These are phyloP conservation scores for Glonium stellatum DNA, from an alignment of 495 filamentous ascomycete genomes.

Conservation along the genomic window DNA sequence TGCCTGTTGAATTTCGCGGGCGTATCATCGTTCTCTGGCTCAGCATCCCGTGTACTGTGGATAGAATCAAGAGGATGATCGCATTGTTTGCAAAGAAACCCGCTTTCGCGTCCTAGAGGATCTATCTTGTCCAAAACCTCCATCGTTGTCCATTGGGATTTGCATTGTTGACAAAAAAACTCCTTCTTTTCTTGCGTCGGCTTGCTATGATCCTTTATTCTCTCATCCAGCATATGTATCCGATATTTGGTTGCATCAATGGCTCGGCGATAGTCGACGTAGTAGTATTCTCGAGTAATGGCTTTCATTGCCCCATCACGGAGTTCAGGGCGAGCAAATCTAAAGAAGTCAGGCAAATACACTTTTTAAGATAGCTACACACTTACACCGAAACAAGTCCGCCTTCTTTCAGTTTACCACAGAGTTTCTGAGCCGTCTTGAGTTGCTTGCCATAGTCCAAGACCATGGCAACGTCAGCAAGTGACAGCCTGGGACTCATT, in stretches of 20 bases:
- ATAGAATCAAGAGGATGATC: conserved; percentile 51
- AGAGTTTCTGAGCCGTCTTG: conserved; percentile 84
- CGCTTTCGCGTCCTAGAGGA: conserved; percentile 40
- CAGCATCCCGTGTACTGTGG: conserved; percentile 57
- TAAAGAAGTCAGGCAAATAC: conserved; percentile 1
- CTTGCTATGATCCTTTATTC: conserved; percentile 71
- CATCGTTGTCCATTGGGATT: conserved; percentile 72
- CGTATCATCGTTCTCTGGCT: conserved; percentile 60
- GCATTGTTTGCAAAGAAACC: conserved; percentile 82
- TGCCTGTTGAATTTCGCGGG: conserved; percentile 81
- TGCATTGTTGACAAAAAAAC: conserved; percentile 75
- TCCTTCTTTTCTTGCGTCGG: conserved; percentile 81
- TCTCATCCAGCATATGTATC: conserved; percentile 73
- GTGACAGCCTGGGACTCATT: conserved; percentile 55
- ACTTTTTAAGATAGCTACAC: conserved; percentile 6
- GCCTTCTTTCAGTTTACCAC: conserved; percentile 74
- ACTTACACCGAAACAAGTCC: conserved; percentile 74
- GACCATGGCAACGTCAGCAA: conserved; percentile 78
- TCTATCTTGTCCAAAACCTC: conserved; percentile 71
- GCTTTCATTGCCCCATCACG: conserved; percentile 68
- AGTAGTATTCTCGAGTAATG: conserved; percentile 86
- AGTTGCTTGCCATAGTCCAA: conserved; percentile 66
- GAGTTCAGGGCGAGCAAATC: conserved; percentile 58
- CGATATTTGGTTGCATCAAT: conserved; percentile 97
- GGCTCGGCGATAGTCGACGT: conserved; percentile 86